These are phyloP conservation scores for Stephanodiscus minutulus DNA, from an alignment of 108 stramenopile species.

Conservation along the genomic window DNA sequence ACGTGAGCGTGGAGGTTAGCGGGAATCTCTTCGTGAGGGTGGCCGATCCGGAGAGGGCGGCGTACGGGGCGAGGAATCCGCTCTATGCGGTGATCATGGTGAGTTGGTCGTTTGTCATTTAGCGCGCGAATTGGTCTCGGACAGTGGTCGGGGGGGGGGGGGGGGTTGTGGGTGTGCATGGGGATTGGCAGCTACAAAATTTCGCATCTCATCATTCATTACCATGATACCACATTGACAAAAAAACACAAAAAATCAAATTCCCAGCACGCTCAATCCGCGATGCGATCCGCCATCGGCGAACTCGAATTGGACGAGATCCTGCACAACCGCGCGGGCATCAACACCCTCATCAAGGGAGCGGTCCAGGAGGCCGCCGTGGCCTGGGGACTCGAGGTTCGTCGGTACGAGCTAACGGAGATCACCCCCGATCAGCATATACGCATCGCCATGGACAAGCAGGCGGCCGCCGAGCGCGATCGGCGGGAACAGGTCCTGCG, in stretches of 20 bases:
- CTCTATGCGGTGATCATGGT: slow-evolving; percentile 95
- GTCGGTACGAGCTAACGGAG: slow-evolving; percentile 96
- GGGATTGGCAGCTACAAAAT: neutral
- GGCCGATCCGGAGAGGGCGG: slow-evolving; percentile 87
- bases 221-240: neutral
- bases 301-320: slow-evolving; percentile 99
- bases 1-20: slow-evolving; percentile 95
- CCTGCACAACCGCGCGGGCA: slow-evolving; percentile 88
- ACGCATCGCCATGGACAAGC: slow-evolving; percentile 97
- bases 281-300: slow-evolving; percentile 97
- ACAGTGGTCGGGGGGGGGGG: neutral
- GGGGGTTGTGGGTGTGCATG: neutral
- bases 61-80: slow-evolving; percentile 95
- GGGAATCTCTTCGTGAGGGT: slow-evolving; percentile 98
- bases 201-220: neutral
- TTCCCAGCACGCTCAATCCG: slow-evolving; percentile 91
- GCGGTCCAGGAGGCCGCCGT: slow-evolving; percentile 92
- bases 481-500: slow-evolving; percentile 93
- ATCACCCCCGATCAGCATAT: slow-evolving; percentile 95
- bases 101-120: slow-evolving; percentile 20
- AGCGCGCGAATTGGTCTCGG: neutral
- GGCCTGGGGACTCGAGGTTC: slow-evolving; percentile 95
- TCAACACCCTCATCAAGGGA: slow-evolving; percentile 91
- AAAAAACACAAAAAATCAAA: neutral
- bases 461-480: slow-evolving; percentile 95